Base-by-base conservation (phyloP, 2,329 filamentous ascomycete species). In the Achaetomium macrosporum region DNA sequence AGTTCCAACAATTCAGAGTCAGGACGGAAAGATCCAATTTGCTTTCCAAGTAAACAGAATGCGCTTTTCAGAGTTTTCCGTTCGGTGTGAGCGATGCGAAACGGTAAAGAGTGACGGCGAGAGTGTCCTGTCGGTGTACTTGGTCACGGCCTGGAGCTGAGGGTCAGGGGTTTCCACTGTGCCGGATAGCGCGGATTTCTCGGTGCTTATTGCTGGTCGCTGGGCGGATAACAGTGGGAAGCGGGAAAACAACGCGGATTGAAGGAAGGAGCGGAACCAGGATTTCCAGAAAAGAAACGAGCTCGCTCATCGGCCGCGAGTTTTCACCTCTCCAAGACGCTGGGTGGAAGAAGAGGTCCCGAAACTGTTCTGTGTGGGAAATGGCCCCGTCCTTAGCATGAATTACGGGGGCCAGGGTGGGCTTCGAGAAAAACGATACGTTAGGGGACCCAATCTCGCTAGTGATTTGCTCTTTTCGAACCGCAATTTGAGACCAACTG, bases 381-480 rank as follows among this genome's bases (percentile, higher is more conserved):
- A 55, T 51, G 61, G 59, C 58, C 57, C 57, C 58, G 45, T 31
- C 57, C 60, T 64, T 63, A 64, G 66, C 66, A 68, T 68, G 65
- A 67, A 69, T 63, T 60, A 59, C 61, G 56, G 62, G 61, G 61
- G 59, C 63, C 56, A 58, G 65, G 65, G 62, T 61, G 61, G 52
- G 58, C 61, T 61, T 59, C 55, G 63, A 61, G 57, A 61, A 62
- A 59, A 56, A 42, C 36, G 60, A 62, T 69, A 67, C 66, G 25
- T 25, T 25, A 25, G 65, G 65, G 63, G 64, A 57, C 57, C 64
- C 65, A 73, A 72, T 73, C 61, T 73, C 70, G 68, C 69, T 72
- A 72, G 68, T 60, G 64, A 63, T 61, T 58, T 61, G 62, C 57
- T 59, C 60, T 61, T 58, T 56, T 50, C 59, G 56, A 59, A n/a